Conservation (phyloP, 1,284 basidiomycete genomes). For the Wolfiporia cocos region DNA sequence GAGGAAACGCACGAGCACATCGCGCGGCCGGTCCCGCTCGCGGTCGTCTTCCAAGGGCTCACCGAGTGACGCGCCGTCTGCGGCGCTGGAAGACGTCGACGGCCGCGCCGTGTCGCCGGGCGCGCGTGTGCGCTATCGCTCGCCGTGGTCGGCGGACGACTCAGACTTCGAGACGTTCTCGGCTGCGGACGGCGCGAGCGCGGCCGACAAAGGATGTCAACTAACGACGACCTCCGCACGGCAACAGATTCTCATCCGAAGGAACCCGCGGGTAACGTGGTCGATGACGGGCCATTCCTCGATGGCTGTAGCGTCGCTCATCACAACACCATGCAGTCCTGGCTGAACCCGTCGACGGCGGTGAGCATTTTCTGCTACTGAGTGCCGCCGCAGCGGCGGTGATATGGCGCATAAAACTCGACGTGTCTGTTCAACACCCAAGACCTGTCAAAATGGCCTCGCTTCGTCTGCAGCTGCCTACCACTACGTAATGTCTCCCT, state of each 20-base stretch:
- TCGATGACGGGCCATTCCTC: constrained; percentile 9
- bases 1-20: constrained; percentile 25
- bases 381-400: constrained; percentile 63
- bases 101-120: constrained; percentile 23
- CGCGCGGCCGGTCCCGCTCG: constrained; percentile 28
- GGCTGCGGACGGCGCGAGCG: constrained; percentile 11
- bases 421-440: constrained; percentile 18
- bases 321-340: constrained; percentile 4
- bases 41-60: constrained; percentile 24
- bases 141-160: constrained; percentile 33
- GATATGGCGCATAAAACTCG: constrained; percentile 57
- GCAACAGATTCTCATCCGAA: constrained; percentile 13
- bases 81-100: constrained; percentile 15
- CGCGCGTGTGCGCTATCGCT: constrained; percentile 27
- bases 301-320: too few species aligned
- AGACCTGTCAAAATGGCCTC: too few species aligned
- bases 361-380: constrained; percentile 54
- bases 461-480: too few species aligned
- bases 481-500: too few species aligned
- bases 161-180: constrained; percentile 29
- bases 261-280: constrained; percentile 12
- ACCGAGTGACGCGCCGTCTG: constrained; percentile 19
- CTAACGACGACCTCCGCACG: constrained; percentile 13
- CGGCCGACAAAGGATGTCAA: constrained; percentile 20
- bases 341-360: constrained; percentile 32